Conservation (phyloP, 345 rosid genomes). For the Sapria himalayana region DNA sequence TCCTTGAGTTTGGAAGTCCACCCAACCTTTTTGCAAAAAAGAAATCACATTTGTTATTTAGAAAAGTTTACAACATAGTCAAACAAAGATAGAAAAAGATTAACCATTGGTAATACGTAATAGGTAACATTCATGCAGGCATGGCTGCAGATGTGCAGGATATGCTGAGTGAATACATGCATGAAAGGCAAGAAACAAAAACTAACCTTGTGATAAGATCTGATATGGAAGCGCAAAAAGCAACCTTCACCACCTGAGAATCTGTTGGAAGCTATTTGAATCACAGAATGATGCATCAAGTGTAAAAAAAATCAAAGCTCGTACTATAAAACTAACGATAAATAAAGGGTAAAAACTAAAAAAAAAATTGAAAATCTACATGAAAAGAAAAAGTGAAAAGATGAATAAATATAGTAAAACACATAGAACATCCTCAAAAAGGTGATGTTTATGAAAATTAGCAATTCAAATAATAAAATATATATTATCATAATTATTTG, state of each 20-base stretch:
- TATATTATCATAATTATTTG: no score
- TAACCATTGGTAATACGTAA: not conserved
- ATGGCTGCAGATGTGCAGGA: not conserved
- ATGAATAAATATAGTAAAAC: no score
- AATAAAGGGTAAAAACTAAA: no score
- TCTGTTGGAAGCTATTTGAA: conserved; percentile 33
- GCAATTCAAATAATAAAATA: no score
- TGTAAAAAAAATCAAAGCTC: no score
- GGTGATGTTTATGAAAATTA: no score
- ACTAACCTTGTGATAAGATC: conserved; percentile 58
- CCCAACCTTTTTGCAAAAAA: conserved; percentile 36
- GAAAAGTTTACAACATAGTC: not conserved
- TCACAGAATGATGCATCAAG: conserved; percentile 8
- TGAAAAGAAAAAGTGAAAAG: no score
- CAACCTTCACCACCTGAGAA: conserved; percentile 62
- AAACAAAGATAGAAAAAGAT: not conserved
- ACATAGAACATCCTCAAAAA: no score
- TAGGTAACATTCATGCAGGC: not conserved
- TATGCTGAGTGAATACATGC: not conserved
- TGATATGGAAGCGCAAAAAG: conserved; percentile 43
- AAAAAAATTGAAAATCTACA: no score
- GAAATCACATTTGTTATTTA: conserved; percentile 1
- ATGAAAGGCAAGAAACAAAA: conserved; percentile 1
- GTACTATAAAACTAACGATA: no score
- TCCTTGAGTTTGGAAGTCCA: conserved; percentile 42